phyloP scores from a whole-genome alignment of 1,139 yeast genomes.

The Scheffersomyces insectosa region DNA sequence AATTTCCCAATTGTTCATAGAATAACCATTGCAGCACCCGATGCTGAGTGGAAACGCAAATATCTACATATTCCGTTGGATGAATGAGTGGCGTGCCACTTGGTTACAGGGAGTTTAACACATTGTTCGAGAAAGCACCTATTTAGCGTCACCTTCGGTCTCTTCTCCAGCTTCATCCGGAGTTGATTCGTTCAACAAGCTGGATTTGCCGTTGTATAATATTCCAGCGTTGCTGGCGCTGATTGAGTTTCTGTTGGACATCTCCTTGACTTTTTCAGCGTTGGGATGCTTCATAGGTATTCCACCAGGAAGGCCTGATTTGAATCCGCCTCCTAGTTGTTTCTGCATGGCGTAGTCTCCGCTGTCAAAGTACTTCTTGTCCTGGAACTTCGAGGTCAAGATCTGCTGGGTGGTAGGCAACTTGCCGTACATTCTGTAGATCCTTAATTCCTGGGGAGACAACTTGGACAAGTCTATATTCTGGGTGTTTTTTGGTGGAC shows the following conservation, averaged over 20 bases:
- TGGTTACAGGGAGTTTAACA: too few relatives aligned
- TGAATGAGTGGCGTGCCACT: too few relatives aligned
- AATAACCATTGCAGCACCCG: too few relatives aligned
- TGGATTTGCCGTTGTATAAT: conserved; percentile 48
- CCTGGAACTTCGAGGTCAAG: conserved; percentile 75
- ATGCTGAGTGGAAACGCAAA: too few relatives aligned
- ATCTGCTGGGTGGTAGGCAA: conserved; percentile 86
- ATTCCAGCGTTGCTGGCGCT: conserved; percentile 48
- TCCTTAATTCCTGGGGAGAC: conserved; percentile 66
- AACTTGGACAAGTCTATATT: conserved; percentile 57
- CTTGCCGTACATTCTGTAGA: conserved; percentile 83
- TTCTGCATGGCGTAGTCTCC: conserved; percentile 97
- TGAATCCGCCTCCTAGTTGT: conserved; percentile 36
- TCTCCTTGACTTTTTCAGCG: conserved; percentile 51
- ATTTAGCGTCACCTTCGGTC: conserved; percentile 17
- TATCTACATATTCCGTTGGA: too few relatives aligned
- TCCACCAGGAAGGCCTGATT: conserved; percentile 30
- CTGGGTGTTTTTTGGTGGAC: conserved; percentile 47
- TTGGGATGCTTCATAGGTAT: conserved; percentile 49
- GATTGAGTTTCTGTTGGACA: conserved; percentile 46
- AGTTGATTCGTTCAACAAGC: conserved; percentile 45
- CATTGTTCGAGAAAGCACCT: neutral
- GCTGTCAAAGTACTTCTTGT: conserved; percentile 91
- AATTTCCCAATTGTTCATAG: too few relatives aligned
- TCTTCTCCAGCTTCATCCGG: conserved; percentile 27